Percentiles rank a stretch among this genome's conserved stretches.
These are phyloP conservation scores for Alisma plantagoaquatica DNA, from an alignment of 106 monocot species.

Conservation along the genomic window DNA sequence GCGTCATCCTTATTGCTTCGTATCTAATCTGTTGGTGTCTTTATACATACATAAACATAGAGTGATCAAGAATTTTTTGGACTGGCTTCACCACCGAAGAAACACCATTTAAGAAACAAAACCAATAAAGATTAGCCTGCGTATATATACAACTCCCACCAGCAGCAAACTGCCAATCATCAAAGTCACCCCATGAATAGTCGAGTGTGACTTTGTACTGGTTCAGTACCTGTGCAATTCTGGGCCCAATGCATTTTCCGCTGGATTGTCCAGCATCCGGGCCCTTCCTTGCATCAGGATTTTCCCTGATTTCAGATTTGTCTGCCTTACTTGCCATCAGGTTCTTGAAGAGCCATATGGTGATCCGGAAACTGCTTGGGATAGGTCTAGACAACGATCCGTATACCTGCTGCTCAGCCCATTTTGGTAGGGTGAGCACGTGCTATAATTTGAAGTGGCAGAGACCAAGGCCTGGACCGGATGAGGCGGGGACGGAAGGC, in stretches of 20 bases:
- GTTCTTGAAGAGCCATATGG: conserved; percentile 40
- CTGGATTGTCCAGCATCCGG: neutral
- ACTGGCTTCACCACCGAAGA: too few relatives aligned
- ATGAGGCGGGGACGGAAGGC: conserved; percentile 64
- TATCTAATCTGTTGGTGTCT: too few relatives aligned
- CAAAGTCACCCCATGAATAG: conserved; percentile 9
- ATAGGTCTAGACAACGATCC: conserved; percentile 31
- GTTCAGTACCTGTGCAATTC: neutral
- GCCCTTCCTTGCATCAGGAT: neutral
- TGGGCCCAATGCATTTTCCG: neutral
- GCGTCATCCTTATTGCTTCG: too few relatives aligned
- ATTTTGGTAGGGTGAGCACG: conserved; percentile 10
- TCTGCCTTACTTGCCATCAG: conserved; percentile 7
- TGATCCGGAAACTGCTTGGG: conserved; percentile 12
- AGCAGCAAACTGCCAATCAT: too few relatives aligned
- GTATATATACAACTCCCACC: too few relatives aligned
- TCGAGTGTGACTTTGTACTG: neutral
- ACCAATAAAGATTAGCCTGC: too few relatives aligned
- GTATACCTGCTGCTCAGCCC: conserved; percentile 6
- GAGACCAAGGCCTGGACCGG: conserved; percentile 32
- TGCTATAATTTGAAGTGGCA: conserved; percentile 32
- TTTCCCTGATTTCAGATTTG: too few relatives aligned
- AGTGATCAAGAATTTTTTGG: too few relatives aligned
- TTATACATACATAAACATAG: too few relatives aligned
- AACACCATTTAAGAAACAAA: too few relatives aligned